A percentile compares a stretch with the other conserved stretches of the same genome.
These are phyloP conservation scores for Boletus rubescentipes DNA, from an alignment of 768 basidiomycete genomes.

Conservation along the genomic window DNA sequence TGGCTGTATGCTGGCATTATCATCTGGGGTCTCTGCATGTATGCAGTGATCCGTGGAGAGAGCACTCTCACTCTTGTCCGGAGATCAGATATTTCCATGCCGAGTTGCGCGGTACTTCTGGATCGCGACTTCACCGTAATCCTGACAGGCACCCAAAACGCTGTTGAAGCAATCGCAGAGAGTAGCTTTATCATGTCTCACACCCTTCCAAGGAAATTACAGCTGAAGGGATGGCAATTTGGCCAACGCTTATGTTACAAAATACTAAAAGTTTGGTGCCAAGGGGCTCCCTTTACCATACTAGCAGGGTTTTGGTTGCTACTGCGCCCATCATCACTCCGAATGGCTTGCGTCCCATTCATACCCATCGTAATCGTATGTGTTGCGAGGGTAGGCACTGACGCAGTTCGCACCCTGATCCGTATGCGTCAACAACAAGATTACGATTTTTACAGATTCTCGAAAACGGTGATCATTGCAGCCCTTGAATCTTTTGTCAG, in stretches of 20 bases:
- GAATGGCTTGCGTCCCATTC: not conserved
- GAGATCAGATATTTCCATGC: not conserved
- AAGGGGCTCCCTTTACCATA: not conserved
- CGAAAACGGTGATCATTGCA: not conserved
- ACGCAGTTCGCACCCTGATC: not conserved
- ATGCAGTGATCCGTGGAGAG: not conserved
- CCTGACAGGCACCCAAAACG: not conserved
- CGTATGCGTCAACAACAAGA: not conserved
- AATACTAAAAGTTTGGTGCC: not conserved
- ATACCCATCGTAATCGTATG: not conserved
- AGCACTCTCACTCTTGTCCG: constrained; percentile 1
- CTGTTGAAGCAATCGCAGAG: constrained; percentile 6
- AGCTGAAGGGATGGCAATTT: not conserved
- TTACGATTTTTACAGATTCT: not conserved
- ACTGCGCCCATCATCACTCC: not conserved
- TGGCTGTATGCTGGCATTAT: not conserved
- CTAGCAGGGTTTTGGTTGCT: not conserved
- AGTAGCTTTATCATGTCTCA: constrained; percentile 1
- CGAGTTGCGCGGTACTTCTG: not conserved
- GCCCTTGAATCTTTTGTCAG: not conserved
- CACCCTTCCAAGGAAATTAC: not conserved
- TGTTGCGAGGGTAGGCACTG: not conserved
- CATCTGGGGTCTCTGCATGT: not conserved
- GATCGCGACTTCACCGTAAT: constrained; percentile 1
- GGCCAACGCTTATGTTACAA: not conserved